These are phyloP conservation scores for Borealophlyctis nickersoniae DNA, from an alignment of 192 early-diverging fungal genomes.

Conservation along the genomic window DNA sequence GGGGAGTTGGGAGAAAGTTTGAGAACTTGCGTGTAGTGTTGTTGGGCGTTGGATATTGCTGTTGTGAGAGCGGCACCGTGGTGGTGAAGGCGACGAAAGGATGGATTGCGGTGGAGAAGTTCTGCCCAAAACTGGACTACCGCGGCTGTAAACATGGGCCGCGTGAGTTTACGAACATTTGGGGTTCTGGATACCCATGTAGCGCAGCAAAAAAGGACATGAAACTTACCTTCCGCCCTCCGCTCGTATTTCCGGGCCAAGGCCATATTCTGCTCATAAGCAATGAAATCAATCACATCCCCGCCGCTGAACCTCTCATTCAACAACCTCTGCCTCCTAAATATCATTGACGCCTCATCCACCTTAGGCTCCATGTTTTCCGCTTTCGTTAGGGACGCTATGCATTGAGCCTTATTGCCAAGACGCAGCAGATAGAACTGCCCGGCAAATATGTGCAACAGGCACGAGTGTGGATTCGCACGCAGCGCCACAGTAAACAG, in stretches of 20 bases:
- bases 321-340: slow-evolving; percentile 35
- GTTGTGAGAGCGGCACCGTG: slow-evolving; percentile 30
- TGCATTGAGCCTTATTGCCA: slow-evolving; percentile 45
- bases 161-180: too few species aligned
- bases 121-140: slow-evolving; percentile 48
- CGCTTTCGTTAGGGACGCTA: slow-evolving; percentile 34
- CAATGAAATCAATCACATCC: slow-evolving; percentile 53
- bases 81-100: slow-evolving; percentile 33
- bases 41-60: slow-evolving; percentile 34
- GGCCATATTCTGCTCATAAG: slow-evolving; percentile 41
- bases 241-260: slow-evolving; percentile 31
- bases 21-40: slow-evolving; percentile 28
- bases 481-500: slow-evolving; percentile 15
- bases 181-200: too few species aligned
- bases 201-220: too few species aligned
- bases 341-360: slow-evolving; percentile 49
- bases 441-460: slow-evolving; percentile 33
- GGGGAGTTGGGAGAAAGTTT: slow-evolving; percentile 40
- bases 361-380: slow-evolving; percentile 32
- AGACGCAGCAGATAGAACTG: slow-evolving; percentile 39
- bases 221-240: too few species aligned
- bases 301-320: slow-evolving; percentile 44
- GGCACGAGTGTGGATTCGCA: slow-evolving; percentile 32
- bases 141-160: too few species aligned
- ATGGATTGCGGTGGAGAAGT: slow-evolving; percentile 31